Percentiles rank a stretch among this genome's conserved stretches.
These are phyloP conservation scores for Neonectria magnoliae DNA, from an alignment of 2,329 filamentous ascomycete genomes.

Conservation along the genomic window DNA sequence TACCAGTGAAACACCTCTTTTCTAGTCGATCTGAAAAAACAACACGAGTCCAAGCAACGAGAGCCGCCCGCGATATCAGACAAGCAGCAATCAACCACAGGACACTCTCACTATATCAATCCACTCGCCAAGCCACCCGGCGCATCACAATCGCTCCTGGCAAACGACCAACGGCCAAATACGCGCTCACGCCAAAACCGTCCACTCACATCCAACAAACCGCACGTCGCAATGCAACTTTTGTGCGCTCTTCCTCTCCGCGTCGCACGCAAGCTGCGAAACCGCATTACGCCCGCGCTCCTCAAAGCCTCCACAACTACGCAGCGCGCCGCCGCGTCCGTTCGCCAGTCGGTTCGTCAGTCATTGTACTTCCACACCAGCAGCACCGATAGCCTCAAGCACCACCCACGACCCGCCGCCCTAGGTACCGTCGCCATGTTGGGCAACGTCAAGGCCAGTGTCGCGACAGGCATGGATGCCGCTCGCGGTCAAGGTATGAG, in stretches of 20 bases:
- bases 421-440: constrained; percentile 40
- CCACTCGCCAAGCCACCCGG: not conserved
- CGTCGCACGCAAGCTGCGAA: constrained; percentile 35
- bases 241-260: constrained; percentile 35
- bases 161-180: not conserved
- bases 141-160: not conserved
- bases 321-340: constrained; percentile 33
- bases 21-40: not conserved
- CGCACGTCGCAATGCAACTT: constrained; percentile 33
- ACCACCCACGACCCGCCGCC: constrained; percentile 34
- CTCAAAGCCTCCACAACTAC: constrained; percentile 35
- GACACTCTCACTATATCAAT: not conserved
- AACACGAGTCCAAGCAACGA: not conserved
- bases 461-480: constrained; percentile 15
- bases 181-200: not conserved
- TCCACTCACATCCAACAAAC: not conserved
- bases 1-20: not conserved
- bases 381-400: constrained; percentile 35
- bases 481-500: constrained; percentile 28
- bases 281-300: constrained; percentile 25
- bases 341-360: constrained; percentile 38
- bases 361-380: constrained; percentile 34
- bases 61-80: not conserved
- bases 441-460: constrained; percentile 30
- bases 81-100: not conserved